Evolutionary conservation across 2,329 filamentous ascomycete genomes (phyloP).

Genomic region (Monilinia fructicola): DNA sequence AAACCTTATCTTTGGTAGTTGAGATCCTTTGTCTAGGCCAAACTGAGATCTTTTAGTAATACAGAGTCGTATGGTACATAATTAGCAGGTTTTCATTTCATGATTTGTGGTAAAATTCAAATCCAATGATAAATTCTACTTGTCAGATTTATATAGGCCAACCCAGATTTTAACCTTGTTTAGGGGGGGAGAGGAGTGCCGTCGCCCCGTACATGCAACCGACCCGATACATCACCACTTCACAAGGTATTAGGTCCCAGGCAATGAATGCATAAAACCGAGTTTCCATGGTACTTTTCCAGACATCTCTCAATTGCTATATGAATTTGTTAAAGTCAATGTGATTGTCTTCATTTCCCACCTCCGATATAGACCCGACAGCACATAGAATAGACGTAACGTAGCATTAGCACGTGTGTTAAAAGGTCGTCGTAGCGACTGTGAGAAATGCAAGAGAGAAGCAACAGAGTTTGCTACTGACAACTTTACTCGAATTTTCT

Average conservation of each 20-base stretch:
- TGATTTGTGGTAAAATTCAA: too few relatives aligned
- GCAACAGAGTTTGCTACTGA: not conserved
- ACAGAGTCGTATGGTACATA: too few relatives aligned
- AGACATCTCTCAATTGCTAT: not conserved
- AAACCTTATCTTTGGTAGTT: too few relatives aligned
- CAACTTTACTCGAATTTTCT: not conserved
- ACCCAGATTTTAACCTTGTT: too few relatives aligned
- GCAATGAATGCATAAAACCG: not conserved
- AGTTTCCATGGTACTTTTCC: not conserved
- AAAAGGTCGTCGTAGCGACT: not conserved
- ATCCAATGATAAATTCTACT: too few relatives aligned
- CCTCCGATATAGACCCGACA: not conserved
- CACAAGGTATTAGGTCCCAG: not conserved
- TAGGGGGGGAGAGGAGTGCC: too few relatives aligned
- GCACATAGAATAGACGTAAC: not conserved
- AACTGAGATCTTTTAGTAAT: too few relatives aligned
- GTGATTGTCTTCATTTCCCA: not conserved
- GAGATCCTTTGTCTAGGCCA: too few relatives aligned
- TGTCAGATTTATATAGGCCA: too few relatives aligned
- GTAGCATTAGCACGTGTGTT: not conserved
- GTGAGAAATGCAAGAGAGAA: not conserved
- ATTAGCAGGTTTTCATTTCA: too few relatives aligned
- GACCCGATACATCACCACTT: not conserved
- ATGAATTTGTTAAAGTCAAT: not conserved
- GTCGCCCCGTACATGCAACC: not conserved